Evolutionary conservation across 495 filamentous ascomycete genomes (phyloP), one percentile per base, ranked within the genome.

Genomic region (Penicillium samsonianum): DNA sequence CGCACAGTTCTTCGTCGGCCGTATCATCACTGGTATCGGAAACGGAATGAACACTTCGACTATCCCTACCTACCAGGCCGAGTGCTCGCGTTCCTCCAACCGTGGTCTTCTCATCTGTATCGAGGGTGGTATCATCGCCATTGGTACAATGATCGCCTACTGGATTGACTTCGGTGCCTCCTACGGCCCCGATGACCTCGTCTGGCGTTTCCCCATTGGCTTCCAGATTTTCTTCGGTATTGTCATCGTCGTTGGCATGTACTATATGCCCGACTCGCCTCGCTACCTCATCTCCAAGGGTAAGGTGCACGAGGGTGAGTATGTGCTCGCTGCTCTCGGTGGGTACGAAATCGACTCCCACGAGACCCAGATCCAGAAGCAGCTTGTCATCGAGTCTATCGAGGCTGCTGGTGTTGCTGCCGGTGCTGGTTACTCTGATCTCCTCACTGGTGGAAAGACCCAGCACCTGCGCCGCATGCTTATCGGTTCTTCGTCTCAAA

Each of bases 161-260:
- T 94, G 90, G 90, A 84, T 94, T 57, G 88, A 92, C 60, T 94
- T 88, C 61, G 90, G 90, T 35, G 83, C 87, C 22, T 84, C 82
- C 12, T 93, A 87, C 44, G 87, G 86, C 4, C 80, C 82, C 3
- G 59, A 72, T 8, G 80, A 85, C 61, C 72, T 90, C 7, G 80
- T 82, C 17, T 92, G 90, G 90, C 82, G 90, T 19, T 90, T 92
- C 76, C 90, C 90, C 17, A 91, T 92, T 57, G 87, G 87, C 12
- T 91, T 93, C 81, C 90, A 92, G 76, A 77, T 90, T 51, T 54
- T 91, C 43, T 91, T 92, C 60, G 87, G 84, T 43, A 20, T 91
- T 7, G 72, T 89, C 64, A 82, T 91, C 59, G 78, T 81, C 53
- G 56, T 82, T 35, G 79, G 82, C 33, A 90, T 90, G 81, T 73